phyloP scores from a whole-genome alignment of 2,329 filamentous ascomycete species.

The Pleoardoris graminearum region DNA sequence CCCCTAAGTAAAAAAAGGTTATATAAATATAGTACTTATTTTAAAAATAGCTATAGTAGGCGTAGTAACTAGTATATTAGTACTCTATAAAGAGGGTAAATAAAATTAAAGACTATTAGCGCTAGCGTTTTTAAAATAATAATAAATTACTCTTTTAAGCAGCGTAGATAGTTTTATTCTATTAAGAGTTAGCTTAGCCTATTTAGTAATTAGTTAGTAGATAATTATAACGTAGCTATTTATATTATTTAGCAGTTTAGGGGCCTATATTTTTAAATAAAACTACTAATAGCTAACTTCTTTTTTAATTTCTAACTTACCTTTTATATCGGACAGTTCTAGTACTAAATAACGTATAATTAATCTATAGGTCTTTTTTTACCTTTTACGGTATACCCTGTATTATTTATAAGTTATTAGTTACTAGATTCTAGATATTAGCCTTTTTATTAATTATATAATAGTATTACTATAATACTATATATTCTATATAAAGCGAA shows the following conservation, averaged over 20 bases:
- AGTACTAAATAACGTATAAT: not conserved
- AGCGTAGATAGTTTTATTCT: not conserved
- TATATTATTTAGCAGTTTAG: conserved; percentile 6
- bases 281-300: not conserved
- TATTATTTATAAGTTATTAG: no score
- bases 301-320: not conserved
- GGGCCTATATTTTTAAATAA: conserved; percentile 5
- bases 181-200: no score
- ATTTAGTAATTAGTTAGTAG: no score
- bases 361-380: not conserved
- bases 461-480: no score
- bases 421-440: not conserved
- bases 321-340: not conserved
- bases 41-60: not conserved
- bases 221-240: not conserved
- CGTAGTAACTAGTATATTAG: not conserved
- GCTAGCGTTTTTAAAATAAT: no score
- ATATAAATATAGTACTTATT: not conserved
- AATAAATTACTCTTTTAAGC: not conserved
- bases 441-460: not conserved
- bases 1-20: not conserved
- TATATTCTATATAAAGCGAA: not conserved
- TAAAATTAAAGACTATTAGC: no score
- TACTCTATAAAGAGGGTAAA: no score
- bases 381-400: no score